Percentiles rank a stretch among this genome's conserved stretches.
phyloP scores from a whole-genome alignment of 2,329 filamentous ascomycete genomes.

The Microsporum canis region DNA sequence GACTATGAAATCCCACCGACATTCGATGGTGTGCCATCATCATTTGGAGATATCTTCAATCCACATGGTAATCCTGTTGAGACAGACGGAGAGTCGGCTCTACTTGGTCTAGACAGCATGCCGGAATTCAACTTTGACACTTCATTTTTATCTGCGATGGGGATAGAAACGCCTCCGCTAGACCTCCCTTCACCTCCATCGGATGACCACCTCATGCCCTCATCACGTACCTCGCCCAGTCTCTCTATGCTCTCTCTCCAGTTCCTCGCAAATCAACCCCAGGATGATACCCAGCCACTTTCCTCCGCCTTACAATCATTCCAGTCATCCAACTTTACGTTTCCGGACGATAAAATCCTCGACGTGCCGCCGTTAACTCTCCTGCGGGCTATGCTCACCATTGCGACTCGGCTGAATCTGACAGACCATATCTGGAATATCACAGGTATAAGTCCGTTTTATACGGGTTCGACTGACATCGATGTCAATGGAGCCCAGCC shows the following conservation, averaged over 20 bases:
- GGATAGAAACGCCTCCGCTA: background rate
- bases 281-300: constrained; percentile 11
- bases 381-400: constrained; percentile 38
- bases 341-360: constrained; percentile 40
- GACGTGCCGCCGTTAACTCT: constrained; percentile 41
- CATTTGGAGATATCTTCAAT: background rate
- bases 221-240: constrained; percentile 3
- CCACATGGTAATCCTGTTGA: background rate
- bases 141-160: background rate
- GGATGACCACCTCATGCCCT: constrained; percentile 5
- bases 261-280: constrained; percentile 9
- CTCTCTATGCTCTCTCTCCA: constrained; percentile 9
- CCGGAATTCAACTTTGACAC: background rate
- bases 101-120: constrained; percentile 1
- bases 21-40: background rate
- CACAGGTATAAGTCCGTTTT: constrained; percentile 39
- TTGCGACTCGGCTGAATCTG: constrained; percentile 39
- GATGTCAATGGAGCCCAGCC: constrained; percentile 19
- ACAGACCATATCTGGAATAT: constrained; percentile 38
- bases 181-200: constrained; percentile 6
- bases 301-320: constrained; percentile 16
- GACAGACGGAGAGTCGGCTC: background rate
- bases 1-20: background rate
- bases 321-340: constrained; percentile 21
- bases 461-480: constrained; percentile 12